Percentiles rank a stretch among this genome's conserved stretches.
phyloP scores from a whole-genome alignment of 805 yeast genomes.

The Yamadazyma paraphyllophila region DNA sequence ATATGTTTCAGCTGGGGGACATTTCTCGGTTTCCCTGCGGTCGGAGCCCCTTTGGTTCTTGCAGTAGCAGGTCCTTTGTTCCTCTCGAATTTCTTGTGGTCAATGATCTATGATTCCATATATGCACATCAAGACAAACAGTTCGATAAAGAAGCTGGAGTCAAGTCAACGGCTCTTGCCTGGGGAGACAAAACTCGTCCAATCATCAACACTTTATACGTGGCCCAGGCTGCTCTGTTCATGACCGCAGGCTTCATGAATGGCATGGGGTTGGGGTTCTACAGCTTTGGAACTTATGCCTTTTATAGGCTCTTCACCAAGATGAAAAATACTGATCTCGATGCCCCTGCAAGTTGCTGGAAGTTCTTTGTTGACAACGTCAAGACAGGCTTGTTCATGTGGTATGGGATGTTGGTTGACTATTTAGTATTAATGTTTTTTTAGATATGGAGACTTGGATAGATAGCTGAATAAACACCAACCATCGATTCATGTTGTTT shows the following conservation, averaged over 20 bases:
- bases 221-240: constrained; percentile 64
- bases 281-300: constrained; percentile 62
- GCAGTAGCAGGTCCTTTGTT: constrained; percentile 77
- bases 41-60: constrained; percentile 75
- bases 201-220: constrained; percentile 60
- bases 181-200: constrained; percentile 85
- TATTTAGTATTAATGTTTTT: constrained; percentile 35
- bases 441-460: too few species aligned
- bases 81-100: constrained; percentile 80
- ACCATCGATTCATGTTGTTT: not conserved
- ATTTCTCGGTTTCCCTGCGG: constrained; percentile 90
- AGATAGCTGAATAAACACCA: too few species aligned
- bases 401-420: constrained; percentile 66
- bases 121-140: constrained; percentile 97
- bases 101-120: constrained; percentile 92
- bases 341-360: constrained; percentile 83
- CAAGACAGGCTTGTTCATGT: constrained; percentile 66
- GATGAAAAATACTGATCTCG: constrained; percentile 73
- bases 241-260: constrained; percentile 69
- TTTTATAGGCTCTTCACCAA: constrained; percentile 65
- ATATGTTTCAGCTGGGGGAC: constrained; percentile 95
- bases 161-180: constrained; percentile 90
- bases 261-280: constrained; percentile 86
- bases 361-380: constrained; percentile 73
- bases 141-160: constrained; percentile 86